phyloP scores from a whole-genome alignment of 2,329 filamentous ascomycete species.

The Fusarium sp. region DNA sequence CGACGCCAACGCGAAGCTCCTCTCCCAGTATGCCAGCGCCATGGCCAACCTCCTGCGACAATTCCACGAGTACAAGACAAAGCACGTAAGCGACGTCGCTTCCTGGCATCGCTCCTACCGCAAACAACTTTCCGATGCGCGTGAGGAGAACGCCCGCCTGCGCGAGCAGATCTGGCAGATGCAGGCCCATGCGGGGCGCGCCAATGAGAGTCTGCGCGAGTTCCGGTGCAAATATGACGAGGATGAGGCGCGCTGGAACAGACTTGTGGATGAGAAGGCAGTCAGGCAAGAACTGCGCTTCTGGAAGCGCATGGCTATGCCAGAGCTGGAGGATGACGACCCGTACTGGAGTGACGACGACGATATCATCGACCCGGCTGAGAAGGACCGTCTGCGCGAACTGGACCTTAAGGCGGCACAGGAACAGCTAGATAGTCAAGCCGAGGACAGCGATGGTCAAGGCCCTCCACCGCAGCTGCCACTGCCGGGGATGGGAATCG shows the following conservation, averaged over 20 bases:
- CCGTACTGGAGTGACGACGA: slow-evolving; percentile 74
- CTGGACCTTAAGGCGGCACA: slow-evolving; percentile 60
- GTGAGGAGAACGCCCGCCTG: slow-evolving; percentile 71
- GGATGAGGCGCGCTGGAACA: slow-evolving; percentile 65
- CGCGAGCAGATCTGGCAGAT: slow-evolving; percentile 76
- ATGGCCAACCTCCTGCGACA: slow-evolving; percentile 70
- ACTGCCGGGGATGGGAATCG: slow-evolving; percentile 37
- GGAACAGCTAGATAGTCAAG: slow-evolving; percentile 51
- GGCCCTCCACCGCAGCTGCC: slow-evolving; percentile 38
- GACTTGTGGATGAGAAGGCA: slow-evolving; percentile 64
- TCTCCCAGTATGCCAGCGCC: slow-evolving; percentile 68
- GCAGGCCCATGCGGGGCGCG: slow-evolving; percentile 69
- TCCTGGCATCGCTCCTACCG: slow-evolving; percentile 76
- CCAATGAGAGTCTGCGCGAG: slow-evolving; percentile 68
- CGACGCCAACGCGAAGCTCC: slow-evolving; percentile 69
- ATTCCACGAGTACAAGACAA: slow-evolving; percentile 74
- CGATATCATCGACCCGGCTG: slow-evolving; percentile 70
- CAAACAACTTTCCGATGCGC: slow-evolving; percentile 72
- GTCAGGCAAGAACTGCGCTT: slow-evolving; percentile 70
- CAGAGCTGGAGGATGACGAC: slow-evolving; percentile 69
- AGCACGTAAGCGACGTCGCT: slow-evolving; percentile 70
- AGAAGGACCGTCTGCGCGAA: slow-evolving; percentile 68
- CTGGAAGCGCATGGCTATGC: slow-evolving; percentile 76
- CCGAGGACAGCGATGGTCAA: slow-evolving; percentile 50
- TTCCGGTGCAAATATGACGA: slow-evolving; percentile 70